Evolutionary conservation across 2,329 filamentous ascomycete species (phyloP), one percentile per base, ranked within the genome.

Genomic region (Ascochyta clinopodiicola): DNA sequence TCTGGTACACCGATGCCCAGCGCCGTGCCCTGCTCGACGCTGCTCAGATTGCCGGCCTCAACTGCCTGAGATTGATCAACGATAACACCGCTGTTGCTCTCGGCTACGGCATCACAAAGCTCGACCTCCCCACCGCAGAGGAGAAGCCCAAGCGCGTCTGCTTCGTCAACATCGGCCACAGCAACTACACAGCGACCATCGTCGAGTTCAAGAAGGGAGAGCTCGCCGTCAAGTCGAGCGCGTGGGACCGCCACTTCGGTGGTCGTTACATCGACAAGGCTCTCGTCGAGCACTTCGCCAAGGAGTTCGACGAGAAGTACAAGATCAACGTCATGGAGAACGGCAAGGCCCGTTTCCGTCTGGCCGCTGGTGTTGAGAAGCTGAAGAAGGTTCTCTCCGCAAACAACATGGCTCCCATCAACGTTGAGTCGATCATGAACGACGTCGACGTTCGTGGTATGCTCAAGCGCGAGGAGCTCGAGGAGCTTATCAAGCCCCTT

Each of bases 391-490:
- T 98, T 51, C 83, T 99, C 52, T 98, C 94, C 32, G 95, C 95
- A 75, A 98, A 98, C 81, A 90, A 93, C 67, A 86, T 90, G 73
- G 92, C 94, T 17, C 92, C 94, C 44, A 80, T 99, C 77, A 98
- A 93, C 84, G 96, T 99, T 71, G 95, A 99, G 82, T 97, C 93
- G 32, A 83, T 99, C 67, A 98, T 99, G 93, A 96, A 98, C 79
- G 95, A 99, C 76, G 82, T 96, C 59, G 95, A 99, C 76, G 95
- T 96, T 34, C 86, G 86, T 49, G 83, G 89, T 57, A 89, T 96
- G 84, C 84, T 99, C 73, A 97, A 94, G 77, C 90, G 95, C 62
- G 91, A 96, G 73, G 94, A 98, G 75, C 87, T 99, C 54, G 95
- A 99, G 82, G 87, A 89, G 61, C 87, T 99, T 76, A 86, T 97